phyloP scores from a whole-genome alignment of 495 filamentous ascomycete species.

The Aspergillus incahuasiensis region DNA sequence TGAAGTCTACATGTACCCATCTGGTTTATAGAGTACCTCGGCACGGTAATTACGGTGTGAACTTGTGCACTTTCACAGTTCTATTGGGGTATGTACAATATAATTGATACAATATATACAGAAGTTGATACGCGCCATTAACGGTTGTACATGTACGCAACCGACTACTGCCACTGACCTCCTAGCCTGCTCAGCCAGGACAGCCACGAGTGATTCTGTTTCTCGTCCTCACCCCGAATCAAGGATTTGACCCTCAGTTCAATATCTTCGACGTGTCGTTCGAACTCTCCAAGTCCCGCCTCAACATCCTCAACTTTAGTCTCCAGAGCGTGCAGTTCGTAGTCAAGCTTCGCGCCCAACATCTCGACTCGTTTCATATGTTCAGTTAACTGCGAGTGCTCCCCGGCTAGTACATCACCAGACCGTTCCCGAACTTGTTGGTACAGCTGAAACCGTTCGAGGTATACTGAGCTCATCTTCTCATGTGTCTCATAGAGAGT shows the following conservation, averaged over 20 bases:
- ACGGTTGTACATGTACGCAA: background rate
- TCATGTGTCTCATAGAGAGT: slow-evolving; percentile 56
- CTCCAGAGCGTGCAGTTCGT: slow-evolving; percentile 78
- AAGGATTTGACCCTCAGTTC: slow-evolving; percentile 70
- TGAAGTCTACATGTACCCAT: too few species aligned
- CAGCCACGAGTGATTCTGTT: slow-evolving; percentile 54
- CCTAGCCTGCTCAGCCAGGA: slow-evolving; percentile 42
- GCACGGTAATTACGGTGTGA: too few species aligned
- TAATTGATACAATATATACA: slow-evolving; percentile 16
- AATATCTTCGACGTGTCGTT: slow-evolving; percentile 70
- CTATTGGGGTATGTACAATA: slow-evolving; percentile 26
- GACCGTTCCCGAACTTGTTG: slow-evolving; percentile 59
- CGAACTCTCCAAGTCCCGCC: slow-evolving; percentile 74
- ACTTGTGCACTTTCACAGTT: background rate
- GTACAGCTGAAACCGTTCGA: slow-evolving; percentile 61
- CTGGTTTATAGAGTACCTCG: too few species aligned
- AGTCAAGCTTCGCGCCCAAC: slow-evolving; percentile 84
- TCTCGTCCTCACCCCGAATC: slow-evolving; percentile 57
- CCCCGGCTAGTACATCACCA: slow-evolving; percentile 61
- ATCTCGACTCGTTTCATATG: slow-evolving; percentile 76
- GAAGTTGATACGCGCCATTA: background rate
- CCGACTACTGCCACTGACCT: slow-evolving; percentile 19
- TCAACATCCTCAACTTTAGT: slow-evolving; percentile 87
- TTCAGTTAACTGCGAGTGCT: slow-evolving; percentile 65
- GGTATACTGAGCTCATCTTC: slow-evolving; percentile 62